Percentiles rank a stretch among this genome's conserved stretches.
These are phyloP conservation scores for Phytophthora ramorum DNA, from an alignment of 352 stramenopile genomes.

Conservation along the genomic window DNA sequence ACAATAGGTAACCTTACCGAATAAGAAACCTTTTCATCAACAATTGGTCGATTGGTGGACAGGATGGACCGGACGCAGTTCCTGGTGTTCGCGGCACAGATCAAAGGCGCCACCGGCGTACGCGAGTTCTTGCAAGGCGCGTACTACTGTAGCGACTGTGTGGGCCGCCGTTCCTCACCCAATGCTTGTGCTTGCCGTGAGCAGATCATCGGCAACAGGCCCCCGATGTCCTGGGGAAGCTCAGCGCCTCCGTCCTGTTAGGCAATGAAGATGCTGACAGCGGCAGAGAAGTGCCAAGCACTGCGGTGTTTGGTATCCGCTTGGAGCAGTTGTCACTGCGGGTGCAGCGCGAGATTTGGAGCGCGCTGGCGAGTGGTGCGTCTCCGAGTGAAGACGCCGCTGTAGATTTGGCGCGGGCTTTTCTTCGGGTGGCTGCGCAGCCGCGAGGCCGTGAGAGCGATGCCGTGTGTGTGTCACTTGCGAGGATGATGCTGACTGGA, in stretches of 20 bases:
- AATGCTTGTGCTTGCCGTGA: neutral
- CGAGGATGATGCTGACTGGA: constrained; percentile 28
- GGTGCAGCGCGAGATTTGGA: constrained; percentile 70
- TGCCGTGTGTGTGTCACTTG: constrained; percentile 37
- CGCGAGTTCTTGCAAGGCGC: constrained; percentile 49
- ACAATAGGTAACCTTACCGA: neutral
- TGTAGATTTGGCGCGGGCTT: constrained; percentile 29
- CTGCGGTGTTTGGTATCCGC: constrained; percentile 36
- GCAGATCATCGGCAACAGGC: constrained; percentile 50
- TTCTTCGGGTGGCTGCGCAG: constrained; percentile 24
- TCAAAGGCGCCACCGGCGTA: constrained; percentile 51
- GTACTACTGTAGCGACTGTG: neutral
- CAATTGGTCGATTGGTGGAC: neutral
- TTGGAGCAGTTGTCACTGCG: constrained; percentile 50
- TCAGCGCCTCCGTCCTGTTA: constrained; percentile 33
- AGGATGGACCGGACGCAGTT: constrained; percentile 25
- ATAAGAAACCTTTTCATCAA: constrained; percentile 4
- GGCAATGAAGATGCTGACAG: neutral
- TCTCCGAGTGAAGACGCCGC: constrained; percentile 11
- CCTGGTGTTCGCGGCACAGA: constrained; percentile 42
- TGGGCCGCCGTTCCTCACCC: neutral
- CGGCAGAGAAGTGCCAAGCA: neutral
- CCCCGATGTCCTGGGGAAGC: constrained; percentile 36
- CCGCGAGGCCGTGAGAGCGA: constrained; percentile 24
- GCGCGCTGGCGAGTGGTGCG: constrained; percentile 46